These are phyloP conservation scores for Casuarina equisetifolia DNA, from an alignment of 306 rosid species.

Conservation along the genomic window DNA sequence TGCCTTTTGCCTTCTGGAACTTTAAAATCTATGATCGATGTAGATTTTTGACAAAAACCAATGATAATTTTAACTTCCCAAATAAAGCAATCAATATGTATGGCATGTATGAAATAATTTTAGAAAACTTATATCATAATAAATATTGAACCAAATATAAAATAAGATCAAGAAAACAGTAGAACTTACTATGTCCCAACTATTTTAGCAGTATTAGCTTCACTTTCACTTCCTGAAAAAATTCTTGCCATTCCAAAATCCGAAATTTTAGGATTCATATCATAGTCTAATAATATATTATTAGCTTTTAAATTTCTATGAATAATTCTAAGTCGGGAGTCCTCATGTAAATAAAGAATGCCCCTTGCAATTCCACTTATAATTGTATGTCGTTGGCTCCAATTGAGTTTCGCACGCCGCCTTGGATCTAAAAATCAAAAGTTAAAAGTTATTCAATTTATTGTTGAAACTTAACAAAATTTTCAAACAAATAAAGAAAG, in stretches of 20 bases:
- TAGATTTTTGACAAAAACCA: too few species aligned
- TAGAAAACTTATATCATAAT: too few species aligned
- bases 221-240: slow-evolving; percentile 42
- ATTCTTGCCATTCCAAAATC: slow-evolving; percentile 55
- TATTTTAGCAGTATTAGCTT: slow-evolving; percentile 46
- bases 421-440: slow-evolving; percentile 30
- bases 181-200: slow-evolving; percentile 34
- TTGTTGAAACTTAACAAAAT: neutral
- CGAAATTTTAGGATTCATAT: slow-evolving; percentile 53
- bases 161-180: neutral
- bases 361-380: slow-evolving; percentile 45
- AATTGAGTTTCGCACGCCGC: slow-evolving; percentile 31
- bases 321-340: slow-evolving; percentile 43
- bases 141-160: neutral
- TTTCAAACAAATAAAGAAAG: neutral
- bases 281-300: slow-evolving; percentile 39
- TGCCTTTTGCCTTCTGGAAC: too few species aligned
- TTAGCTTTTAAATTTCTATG: slow-evolving; percentile 53
- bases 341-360: slow-evolving; percentile 51
- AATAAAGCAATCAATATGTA: too few species aligned
- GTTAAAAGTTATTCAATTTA: neutral
- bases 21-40: too few species aligned
- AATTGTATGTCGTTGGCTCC: slow-evolving; percentile 40
- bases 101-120: too few species aligned
- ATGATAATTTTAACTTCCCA: too few species aligned